Base-by-base conservation (phyloP, 768 basidiomycete genomes). In the Tylopilus subfusipes region DNA sequence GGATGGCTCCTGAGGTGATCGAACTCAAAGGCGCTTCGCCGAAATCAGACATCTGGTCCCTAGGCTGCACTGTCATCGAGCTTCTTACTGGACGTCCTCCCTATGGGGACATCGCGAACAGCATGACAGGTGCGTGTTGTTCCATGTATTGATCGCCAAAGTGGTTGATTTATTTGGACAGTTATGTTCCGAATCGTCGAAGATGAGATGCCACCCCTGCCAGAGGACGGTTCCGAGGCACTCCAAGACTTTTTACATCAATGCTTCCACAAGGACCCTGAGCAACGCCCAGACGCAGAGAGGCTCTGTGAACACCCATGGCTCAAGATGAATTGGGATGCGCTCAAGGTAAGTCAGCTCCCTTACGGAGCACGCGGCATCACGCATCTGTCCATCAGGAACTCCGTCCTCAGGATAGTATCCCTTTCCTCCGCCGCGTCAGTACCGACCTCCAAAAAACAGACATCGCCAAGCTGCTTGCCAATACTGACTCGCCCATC, bases 1-100 rank as follows among this genome's bases (percentile, higher is more conserved):
- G 96, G 96, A 98, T 99, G 94, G 95, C 95, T 12, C 96, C 96
- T 3, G 96, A 99, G 72, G 91, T 98, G 48, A 98, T 99, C 57
- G 88, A 93, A 68, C 81, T 98, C 52, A 89, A 93, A 68, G 95
- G 95, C 4, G 91, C 96, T 9, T 88, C 90, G n/a, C 79, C 87
- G 0, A 93, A 93, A 63, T 88, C 91, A 25, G 94, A 97, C 67
- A 95, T 97, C 30, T 97, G 94, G 94, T 96, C 93, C 0, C 72
- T 99, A 58, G 96, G 85, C 1, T 97, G 95, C 66, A 98, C 96
- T 4, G 85, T 98, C 61, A 85, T 96, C 62, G 96, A 99, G 72
- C 79, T 99, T 24, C 75, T 98, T 59, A 96, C 93, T 7, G 96
- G 96, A 2, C 78, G 82, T 29, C 96, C 96, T 4, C 96, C 96